Conservation (phyloP, 1,284 basidiomycete species). For the Stygiomarasmius scandens region DNA sequence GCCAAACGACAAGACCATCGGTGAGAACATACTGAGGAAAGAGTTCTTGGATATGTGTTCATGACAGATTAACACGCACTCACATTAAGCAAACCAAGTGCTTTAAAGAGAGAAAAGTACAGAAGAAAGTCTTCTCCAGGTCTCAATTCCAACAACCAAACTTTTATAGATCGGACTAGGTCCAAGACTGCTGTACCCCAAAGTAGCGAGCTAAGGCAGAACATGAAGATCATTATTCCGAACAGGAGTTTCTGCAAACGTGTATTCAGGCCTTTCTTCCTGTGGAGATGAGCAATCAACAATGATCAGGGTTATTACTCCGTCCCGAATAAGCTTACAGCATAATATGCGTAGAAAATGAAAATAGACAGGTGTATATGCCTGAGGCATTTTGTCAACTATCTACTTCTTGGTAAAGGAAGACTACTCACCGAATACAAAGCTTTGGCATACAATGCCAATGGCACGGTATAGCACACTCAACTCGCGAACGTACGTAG, state of each 20-base stretch:
- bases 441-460: too few relatives aligned
- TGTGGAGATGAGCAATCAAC: not conserved
- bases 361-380: too few relatives aligned
- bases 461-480: too few relatives aligned
- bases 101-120: not conserved
- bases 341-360: too few relatives aligned
- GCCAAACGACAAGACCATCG: slow-evolving; percentile 4
- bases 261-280: not conserved
- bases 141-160: not conserved
- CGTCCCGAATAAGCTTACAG: too few relatives aligned
- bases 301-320: too few relatives aligned
- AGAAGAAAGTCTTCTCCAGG: not conserved
- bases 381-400: too few relatives aligned
- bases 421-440: too few relatives aligned
- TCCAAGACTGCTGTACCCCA: not conserved
- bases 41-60: not conserved
- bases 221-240: slow-evolving; percentile 8
- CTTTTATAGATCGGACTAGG: not conserved
- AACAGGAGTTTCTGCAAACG: not conserved
- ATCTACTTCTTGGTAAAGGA: too few relatives aligned
- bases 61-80: not conserved
- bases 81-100: slow-evolving; percentile 2
- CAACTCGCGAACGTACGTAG: too few relatives aligned
- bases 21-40: slow-evolving; percentile 1
- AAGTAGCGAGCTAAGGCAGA: not conserved